Percentiles rank a stretch among this genome's conserved stretches.
phyloP scores from a whole-genome alignment of 306 rosid genomes.

The Cucurbita argyrosperma region DNA sequence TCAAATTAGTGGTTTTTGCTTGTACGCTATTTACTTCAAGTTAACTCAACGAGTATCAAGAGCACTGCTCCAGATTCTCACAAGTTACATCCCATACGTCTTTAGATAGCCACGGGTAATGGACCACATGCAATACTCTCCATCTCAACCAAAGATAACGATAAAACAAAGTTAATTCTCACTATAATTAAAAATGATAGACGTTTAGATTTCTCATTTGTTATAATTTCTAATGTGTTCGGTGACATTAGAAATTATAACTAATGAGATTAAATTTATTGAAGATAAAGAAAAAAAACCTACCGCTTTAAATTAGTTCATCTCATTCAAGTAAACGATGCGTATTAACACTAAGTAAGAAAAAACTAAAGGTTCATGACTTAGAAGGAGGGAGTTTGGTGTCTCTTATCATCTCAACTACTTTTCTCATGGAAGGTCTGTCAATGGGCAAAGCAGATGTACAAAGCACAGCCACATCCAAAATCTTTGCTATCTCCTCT shows the following conservation, averaged over 20 bases:
- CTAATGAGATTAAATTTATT: not conserved
- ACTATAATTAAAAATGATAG: not conserved
- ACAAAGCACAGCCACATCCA: slow-evolving; percentile 61
- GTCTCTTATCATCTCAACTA: slow-evolving; percentile 52
- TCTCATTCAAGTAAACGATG: not conserved
- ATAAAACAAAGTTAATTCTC: not conserved
- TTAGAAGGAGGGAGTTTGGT: slow-evolving; percentile 21
- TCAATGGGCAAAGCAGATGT: slow-evolving; percentile 44
- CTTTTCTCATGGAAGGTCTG: slow-evolving; percentile 76
- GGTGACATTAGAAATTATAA: too few relatives aligned
- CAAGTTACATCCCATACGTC: not conserved
- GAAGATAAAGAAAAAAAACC: not conserved
- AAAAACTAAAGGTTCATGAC: not conserved
- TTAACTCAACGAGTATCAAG: not conserved
- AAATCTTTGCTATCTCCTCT: slow-evolving; percentile 40
- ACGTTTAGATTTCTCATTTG: not conserved
- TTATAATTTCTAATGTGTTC: not conserved
- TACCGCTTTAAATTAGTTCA: not conserved
- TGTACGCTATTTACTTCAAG: not conserved
- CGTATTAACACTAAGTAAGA: not conserved
- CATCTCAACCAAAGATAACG: not conserved
- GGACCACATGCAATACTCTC: not conserved
- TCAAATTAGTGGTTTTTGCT: not conserved
- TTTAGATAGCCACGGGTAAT: not conserved
- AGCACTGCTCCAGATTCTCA: not conserved